These are phyloP conservation scores for Dentipellis sp. DNA, from an alignment of 768 basidiomycete genomes.

Conservation along the genomic window DNA sequence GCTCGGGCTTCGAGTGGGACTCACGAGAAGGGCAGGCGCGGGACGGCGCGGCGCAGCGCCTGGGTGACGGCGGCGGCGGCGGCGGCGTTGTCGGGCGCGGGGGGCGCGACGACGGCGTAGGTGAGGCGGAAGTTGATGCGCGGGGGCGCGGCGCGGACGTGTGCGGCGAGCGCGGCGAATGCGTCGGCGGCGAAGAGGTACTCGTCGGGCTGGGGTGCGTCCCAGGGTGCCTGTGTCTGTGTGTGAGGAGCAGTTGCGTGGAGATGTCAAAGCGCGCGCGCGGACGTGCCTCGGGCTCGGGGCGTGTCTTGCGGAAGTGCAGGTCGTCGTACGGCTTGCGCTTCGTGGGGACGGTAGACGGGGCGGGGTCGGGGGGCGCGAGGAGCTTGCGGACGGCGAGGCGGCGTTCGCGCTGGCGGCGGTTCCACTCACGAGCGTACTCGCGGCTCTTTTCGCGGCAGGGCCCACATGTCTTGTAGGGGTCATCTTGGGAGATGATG, in stretches of 20 bases:
- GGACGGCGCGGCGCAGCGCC: background rate
- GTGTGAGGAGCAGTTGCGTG: background rate
- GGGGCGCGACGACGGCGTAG: constrained; percentile 1
- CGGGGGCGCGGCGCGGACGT: background rate
- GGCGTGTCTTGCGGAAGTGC: background rate
- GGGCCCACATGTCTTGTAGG: background rate
- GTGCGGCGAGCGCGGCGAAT: background rate
- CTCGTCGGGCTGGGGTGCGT: background rate
- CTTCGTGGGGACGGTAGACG: background rate
- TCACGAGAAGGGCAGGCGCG: background rate
- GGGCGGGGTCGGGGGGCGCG: background rate
- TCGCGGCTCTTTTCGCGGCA: background rate
- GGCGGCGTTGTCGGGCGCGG: background rate
- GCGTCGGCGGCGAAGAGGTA: background rate
- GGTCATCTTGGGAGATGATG: background rate
- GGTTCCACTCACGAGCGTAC: background rate
- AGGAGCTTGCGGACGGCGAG: background rate
- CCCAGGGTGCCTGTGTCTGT: background rate
- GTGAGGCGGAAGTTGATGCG: background rate
- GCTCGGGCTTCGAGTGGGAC: background rate
- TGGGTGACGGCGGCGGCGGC: background rate
- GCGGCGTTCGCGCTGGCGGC: background rate
- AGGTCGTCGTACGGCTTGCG: background rate
- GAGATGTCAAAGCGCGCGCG: background rate
- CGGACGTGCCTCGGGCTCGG: background rate